Conservation (phyloP, 2,329 filamentous ascomycete species). For the Colletotrichum viniferum region DNA sequence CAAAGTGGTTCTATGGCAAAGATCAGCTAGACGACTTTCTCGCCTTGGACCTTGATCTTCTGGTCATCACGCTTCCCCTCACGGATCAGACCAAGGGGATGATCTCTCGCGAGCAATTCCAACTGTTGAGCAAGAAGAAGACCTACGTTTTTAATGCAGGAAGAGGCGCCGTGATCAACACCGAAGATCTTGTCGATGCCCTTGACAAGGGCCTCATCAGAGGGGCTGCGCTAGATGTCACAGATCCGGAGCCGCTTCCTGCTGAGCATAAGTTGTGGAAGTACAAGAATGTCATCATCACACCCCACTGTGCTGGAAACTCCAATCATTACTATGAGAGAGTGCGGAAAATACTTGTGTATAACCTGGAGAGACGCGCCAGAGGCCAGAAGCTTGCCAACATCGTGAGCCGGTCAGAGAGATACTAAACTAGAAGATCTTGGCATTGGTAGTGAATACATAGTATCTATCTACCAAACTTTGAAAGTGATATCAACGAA, state of each 20-base stretch:
- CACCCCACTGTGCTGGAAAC: constrained; percentile 41
- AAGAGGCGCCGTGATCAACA: constrained; percentile 57
- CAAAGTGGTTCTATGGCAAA: constrained; percentile 57
- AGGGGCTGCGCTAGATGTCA: constrained; percentile 79
- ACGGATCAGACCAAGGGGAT: constrained; percentile 51
- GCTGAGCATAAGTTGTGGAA: constrained; percentile 71
- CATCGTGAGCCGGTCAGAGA: background rate
- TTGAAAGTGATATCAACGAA: background rate
- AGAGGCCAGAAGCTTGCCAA: background rate
- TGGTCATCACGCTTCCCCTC: constrained; percentile 57
- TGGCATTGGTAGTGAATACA: background rate
- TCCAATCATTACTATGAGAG: background rate
- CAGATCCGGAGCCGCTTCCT: constrained; percentile 79
- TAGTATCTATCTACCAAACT: background rate
- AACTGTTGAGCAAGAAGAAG: constrained; percentile 46
- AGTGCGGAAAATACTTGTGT: background rate
- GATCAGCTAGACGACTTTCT: constrained; percentile 55
- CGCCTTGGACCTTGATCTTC: constrained; percentile 52
- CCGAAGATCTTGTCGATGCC: constrained; percentile 64
- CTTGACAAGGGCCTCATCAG: constrained; percentile 63
- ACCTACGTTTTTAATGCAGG: constrained; percentile 76
- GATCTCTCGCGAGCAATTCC: constrained; percentile 55
- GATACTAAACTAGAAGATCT: background rate
- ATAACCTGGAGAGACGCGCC: background rate
- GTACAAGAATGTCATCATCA: constrained; percentile 70